Evolutionary conservation across 2,329 filamentous ascomycete genomes (phyloP), one percentile per base, ranked within the genome.

Genomic region (Botrytis cinerea): DNA sequence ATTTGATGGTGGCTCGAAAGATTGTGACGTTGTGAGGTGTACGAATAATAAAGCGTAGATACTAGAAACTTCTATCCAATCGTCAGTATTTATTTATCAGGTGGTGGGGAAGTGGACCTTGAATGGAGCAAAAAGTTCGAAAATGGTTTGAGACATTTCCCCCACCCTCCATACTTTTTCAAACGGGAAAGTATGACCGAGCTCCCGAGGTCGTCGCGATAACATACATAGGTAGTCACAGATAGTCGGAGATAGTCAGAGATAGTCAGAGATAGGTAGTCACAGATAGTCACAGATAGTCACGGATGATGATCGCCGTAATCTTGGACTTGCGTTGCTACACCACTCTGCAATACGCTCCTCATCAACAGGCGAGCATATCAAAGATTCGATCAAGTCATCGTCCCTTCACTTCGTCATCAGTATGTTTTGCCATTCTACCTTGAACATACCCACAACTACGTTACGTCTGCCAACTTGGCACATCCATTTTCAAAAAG

Each of bases 161-260:
- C 25, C 35, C 18, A n/a, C 46, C 46, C 64, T 54, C 64, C 64
- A 68, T 28, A 45, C 16, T 57, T 28, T 57, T 68, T 43, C 10
- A 32, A n/a, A 68, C 16, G 32, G 46, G 48, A 54, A 28, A 54
- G 64, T 54, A 54, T 54, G 46, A n/a, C 64, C 64, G 46, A 68
- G 46, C 35, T 35, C 35, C 35, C 35, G 64, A 68, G 46, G 35
- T 28, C 14, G 7, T 68, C 22, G 66, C 25, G 66, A 57, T 57
- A 43, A 51, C 35, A 54, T 35, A 1, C 59, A 38, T 32, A n/a
- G n/a, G n/a, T n/a, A 3, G 32, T 32, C 32, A 25, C 22, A 51
- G 46, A n/a, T 51, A 51, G 46, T 48, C 46, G 5, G 22, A 45
- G 16, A 10, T 18, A n/a, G 12, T 63, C 45, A 45, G 46, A 64